phyloP scores from a whole-genome alignment of 495 filamentous ascomycete species.

The Tuber melanosporum region DNA sequence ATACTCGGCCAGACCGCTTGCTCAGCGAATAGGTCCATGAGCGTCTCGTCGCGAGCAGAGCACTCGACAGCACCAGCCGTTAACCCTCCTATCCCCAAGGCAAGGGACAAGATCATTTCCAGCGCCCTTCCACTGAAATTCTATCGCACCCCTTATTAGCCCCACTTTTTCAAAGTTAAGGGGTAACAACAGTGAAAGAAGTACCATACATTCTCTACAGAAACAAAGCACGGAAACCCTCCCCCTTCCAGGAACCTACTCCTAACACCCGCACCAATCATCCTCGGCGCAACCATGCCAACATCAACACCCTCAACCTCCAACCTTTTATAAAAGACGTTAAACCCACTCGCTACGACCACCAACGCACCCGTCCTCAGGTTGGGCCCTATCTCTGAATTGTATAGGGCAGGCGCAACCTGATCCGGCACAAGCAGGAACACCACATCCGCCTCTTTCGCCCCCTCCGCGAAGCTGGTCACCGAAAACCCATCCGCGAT shows the following conservation, averaged over 20 bases:
- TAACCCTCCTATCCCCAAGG: conserved; percentile 13
- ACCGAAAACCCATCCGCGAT: conserved; percentile 13
- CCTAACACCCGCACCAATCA: conserved; percentile 21
- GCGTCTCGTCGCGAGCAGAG: conserved; percentile 18
- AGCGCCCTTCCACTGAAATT: conserved; percentile 9
- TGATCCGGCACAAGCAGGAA: conserved; percentile 18
- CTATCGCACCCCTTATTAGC: neutral
- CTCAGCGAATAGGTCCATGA: conserved; percentile 23
- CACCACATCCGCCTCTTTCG: conserved; percentile 6
- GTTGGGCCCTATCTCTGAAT: conserved; percentile 4
- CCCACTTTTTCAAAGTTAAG: neutral
- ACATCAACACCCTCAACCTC: neutral
- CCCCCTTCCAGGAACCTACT: conserved; percentile 16
- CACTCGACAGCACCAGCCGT: conserved; percentile 17
- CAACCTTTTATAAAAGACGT: conserved; percentile 10
- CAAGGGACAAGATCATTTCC: conserved; percentile 9
- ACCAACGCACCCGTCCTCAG: conserved; percentile 9
- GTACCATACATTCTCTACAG: conserved; percentile 11
- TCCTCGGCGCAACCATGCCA: conserved; percentile 15
- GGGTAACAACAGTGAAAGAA: neutral
- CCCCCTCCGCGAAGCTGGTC: conserved; percentile 3
- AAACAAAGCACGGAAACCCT: conserved; percentile 25
- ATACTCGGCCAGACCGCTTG: conserved; percentile 25
- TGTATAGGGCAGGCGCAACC: conserved; percentile 15
- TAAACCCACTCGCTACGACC: conserved; percentile 14